Base-by-base conservation (phyloP, 352 stramenopile species). In the Saprolegnia parasitica region DNA sequence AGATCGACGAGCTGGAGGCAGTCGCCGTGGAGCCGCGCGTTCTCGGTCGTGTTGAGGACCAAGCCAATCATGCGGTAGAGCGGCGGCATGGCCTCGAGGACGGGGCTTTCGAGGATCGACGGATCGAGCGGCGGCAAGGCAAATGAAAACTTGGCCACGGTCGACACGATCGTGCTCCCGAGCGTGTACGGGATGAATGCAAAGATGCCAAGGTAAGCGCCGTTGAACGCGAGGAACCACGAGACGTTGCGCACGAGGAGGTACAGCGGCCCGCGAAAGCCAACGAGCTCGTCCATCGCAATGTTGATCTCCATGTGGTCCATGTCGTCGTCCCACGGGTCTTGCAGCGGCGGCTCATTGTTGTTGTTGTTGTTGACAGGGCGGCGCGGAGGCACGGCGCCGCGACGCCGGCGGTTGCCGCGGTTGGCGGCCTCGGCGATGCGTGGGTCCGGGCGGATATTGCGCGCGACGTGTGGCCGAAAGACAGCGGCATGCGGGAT, bases 191-290 rank as follows among this genome's bases (percentile, higher is more conserved):
- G 97, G 26, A 98, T 91, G 73, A 98, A 98, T 5, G 90, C 90
- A 64, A 99, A 99, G 60, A 99, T 78, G 8, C 94, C 96, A 2
- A 99, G 79, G 74, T 98, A 99, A 0, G 96, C 90, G 16, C 95
- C 96, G 73, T 99, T 98, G 78, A 99, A 99, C 13, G 96, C 93
- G 39, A 99, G 67, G 4, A 99, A 78, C 95, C 96, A 99, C 56
- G 97, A 92, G 5, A 99, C 84, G 72, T 99, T 99, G 24, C 96
- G 89, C 68, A 99, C 88, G 6, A 99, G 76, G 29, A 96, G 88
- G 56, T 94, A 77, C 46, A 98, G 76, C 35, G 98, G 96, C 3
- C 97, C 97, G 49, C 96, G 91, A 23, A 99, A 79, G 10, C 97
- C 97, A n/a, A 99, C 74, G 0, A 99, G 77, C 72, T 99, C 96